Evolutionary conservation across 495 filamentous ascomycete species (phyloP), one percentile per base, ranked within the genome.

Genomic region (Annulohypoxylon bovei): DNA sequence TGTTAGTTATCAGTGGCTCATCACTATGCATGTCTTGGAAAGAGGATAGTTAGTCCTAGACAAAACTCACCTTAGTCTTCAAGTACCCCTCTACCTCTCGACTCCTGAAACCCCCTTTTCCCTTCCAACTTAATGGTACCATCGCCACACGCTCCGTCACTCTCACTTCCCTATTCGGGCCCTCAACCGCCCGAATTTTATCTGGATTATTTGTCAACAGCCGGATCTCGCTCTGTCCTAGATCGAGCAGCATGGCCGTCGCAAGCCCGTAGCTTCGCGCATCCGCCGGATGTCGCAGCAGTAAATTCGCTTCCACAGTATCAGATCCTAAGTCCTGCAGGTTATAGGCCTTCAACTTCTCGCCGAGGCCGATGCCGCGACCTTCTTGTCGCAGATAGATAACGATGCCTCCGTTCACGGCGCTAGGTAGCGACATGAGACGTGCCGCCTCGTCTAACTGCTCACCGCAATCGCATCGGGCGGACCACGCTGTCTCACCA

Each of bases 341-440:
- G 75, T 99, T 99, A 77, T 99, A 99, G 11, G 95, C 95, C 81
- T 99, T 98, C 14, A 99, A 84, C 79, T 99, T 99, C 81, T 97
- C 94, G 2, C 91, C 90, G 5, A 99, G 84, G 1, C 95, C 95
- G 67, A 99, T 99, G 0, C 95, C 95, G 4, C 95, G 91, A 6
- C 95, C 95, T 81, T 99, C 95, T 81, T 99, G 95, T 6, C 95
- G 89, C 3, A 99, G 83, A 75, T 99, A 99, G 61, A 99, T 88
- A 68, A 99, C 97, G 6, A 96, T 92, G 20, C 95, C 95, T 0
- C 94, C 94, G 0, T 86, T 83, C 1, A 87, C 88, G 33, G 87
- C 86, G 49, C 64, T 76, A 11, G 88, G 86, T n/a, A 97, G 80
- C 5, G 93, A 92, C 95, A 99, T 98, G 6, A 98, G 80, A 14